Evolutionary conservation across 768 basidiomycete species (phyloP).

Genomic region (Pleurotus cornucopiae): DNA sequence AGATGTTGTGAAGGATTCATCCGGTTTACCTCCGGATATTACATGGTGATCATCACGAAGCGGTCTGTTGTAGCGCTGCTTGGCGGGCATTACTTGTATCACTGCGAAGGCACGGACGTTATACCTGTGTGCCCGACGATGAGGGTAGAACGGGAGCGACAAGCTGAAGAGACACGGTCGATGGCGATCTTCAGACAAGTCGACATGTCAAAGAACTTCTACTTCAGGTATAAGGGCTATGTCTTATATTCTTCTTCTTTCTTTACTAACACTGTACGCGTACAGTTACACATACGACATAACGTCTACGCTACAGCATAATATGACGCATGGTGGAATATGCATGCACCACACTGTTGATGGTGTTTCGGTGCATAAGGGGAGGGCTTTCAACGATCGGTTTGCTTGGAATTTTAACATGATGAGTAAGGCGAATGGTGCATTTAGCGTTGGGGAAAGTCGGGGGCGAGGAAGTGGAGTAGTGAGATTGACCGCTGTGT

Average conservation of each 20-base stretch:
- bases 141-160: slow-evolving; percentile 82
- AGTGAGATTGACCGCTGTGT: slow-evolving; percentile 45
- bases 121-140: slow-evolving; percentile 74
- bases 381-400: slow-evolving; percentile 72
- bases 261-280: slow-evolving; percentile 2
- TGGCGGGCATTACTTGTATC: slow-evolving; percentile 94
- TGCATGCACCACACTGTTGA: slow-evolving; percentile 31
- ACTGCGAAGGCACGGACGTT: slow-evolving; percentile 89
- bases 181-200: slow-evolving; percentile 94
- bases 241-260: not conserved
- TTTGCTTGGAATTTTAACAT: slow-evolving; percentile 78
- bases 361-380: not conserved
- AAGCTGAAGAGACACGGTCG: slow-evolving; percentile 83
- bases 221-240: slow-evolving; percentile 68
- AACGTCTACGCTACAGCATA: slow-evolving; percentile 92
- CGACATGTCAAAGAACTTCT: slow-evolving; percentile 98
- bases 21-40: slow-evolving; percentile 93
- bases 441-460: slow-evolving; percentile 40
- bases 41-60: slow-evolving; percentile 87
- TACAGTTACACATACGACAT: slow-evolving; percentile 92
- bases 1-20: slow-evolving; percentile 65
- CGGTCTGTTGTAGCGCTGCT: slow-evolving; percentile 89
- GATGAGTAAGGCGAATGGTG: too few species aligned
- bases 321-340: slow-evolving; percentile 57
- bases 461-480: not conserved